A percentile compares a stretch with the other conserved stretches of the same genome.
Evolutionary conservation across 2,329 filamentous ascomycete species (phyloP).

Genomic region (Fusarium tjaetaba): DNA sequence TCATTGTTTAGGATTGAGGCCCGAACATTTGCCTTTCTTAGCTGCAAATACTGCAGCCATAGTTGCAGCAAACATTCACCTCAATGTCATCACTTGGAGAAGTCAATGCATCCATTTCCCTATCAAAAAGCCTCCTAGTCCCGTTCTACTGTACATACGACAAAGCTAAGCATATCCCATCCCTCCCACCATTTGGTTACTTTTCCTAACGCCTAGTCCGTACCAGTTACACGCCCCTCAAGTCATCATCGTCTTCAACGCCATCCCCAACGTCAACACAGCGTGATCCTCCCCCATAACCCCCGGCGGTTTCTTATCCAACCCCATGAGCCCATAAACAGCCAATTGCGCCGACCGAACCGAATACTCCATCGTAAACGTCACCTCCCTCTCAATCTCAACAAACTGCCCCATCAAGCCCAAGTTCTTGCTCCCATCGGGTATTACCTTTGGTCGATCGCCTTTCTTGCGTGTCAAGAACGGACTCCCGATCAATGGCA

Average conservation of each 20-base stretch:
- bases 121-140: background rate
- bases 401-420: conserved; percentile 44
- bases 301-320: conserved; percentile 33
- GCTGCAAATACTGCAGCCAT: background rate
- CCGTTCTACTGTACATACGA: background rate
- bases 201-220: conserved; percentile 16
- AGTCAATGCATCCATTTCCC: background rate
- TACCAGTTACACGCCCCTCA: background rate
- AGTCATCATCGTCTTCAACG: conserved; percentile 43
- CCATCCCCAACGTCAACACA: conserved; percentile 38
- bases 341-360: conserved; percentile 42
- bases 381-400: conserved; percentile 42
- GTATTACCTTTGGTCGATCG: conserved; percentile 39
- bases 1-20: background rate
- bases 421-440: conserved; percentile 39
- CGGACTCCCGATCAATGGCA: conserved; percentile 42
- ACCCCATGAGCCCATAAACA: conserved; percentile 39
- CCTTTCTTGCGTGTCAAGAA: conserved; percentile 42
- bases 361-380: conserved; percentile 45
- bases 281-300: conserved; percentile 41
- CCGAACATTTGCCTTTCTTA: rapidly evolving
- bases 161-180: background rate
- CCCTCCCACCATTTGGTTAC: background rate
- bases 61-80: background rate
- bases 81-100: background rate